Conservation (phyloP, 495 filamentous ascomycete genomes). For the Penicillium alfredii region DNA sequence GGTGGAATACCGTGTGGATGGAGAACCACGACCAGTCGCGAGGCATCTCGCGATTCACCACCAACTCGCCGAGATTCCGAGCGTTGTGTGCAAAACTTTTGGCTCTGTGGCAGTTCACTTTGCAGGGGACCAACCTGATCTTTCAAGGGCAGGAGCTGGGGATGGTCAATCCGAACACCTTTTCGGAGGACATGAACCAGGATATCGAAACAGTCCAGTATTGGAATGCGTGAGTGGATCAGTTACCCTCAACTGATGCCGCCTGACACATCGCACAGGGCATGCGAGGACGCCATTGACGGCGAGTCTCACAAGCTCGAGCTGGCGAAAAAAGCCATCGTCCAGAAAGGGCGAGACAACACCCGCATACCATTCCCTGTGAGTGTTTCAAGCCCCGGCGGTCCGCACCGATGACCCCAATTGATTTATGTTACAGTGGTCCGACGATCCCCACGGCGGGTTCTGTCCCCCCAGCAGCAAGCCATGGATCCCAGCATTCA, state of each 20-base stretch:
- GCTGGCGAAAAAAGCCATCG: slow-evolving; percentile 16
- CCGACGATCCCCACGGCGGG: slow-evolving; percentile 27
- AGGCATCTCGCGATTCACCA: slow-evolving; percentile 34
- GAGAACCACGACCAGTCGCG: slow-evolving; percentile 61
- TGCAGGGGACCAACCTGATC: slow-evolving; percentile 56
- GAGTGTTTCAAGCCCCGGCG: neutral
- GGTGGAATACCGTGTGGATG: slow-evolving; percentile 55
- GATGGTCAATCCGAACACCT: slow-evolving; percentile 54
- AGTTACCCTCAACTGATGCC: slow-evolving; percentile 16
- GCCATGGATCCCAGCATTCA: slow-evolving; percentile 45
- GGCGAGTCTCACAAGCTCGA: slow-evolving; percentile 14
- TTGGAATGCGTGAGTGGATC: slow-evolving; percentile 30
- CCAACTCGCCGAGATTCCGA: slow-evolving; percentile 33
- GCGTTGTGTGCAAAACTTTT: slow-evolving; percentile 46
- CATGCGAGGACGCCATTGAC: slow-evolving; percentile 6
- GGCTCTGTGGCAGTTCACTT: slow-evolving; percentile 43
- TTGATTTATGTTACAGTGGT: slow-evolving; percentile 22
- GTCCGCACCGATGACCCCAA: no score
- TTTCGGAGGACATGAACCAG: slow-evolving; percentile 51
- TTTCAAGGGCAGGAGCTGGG: slow-evolving; percentile 65
- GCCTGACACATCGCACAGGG: slow-evolving; percentile 7
- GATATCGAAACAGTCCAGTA: slow-evolving; percentile 55
- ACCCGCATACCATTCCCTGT: slow-evolving; percentile 29
- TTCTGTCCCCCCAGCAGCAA: slow-evolving; percentile 27
- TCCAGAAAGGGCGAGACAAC: slow-evolving; percentile 33